These are phyloP conservation scores for Meripilus lineatus DNA, from an alignment of 1,284 basidiomycete genomes.

Conservation along the genomic window DNA sequence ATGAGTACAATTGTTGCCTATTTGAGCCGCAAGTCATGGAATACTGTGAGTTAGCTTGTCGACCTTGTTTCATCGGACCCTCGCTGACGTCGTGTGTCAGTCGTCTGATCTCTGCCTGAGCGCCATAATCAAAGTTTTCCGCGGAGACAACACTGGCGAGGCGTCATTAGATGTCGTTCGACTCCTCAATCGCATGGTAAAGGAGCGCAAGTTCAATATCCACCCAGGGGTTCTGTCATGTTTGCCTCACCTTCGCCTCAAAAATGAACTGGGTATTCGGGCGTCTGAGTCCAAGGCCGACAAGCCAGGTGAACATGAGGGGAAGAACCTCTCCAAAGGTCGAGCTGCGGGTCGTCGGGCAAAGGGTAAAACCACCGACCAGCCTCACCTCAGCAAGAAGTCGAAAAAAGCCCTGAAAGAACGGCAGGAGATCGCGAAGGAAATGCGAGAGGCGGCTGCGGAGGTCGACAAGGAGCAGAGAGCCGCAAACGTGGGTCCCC, in stretches of 20 bases:
- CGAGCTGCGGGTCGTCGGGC: conserved; percentile 43
- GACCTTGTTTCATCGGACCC: conserved; percentile 1
- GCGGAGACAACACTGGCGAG: conserved; percentile 72
- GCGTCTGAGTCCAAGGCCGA: conserved; percentile 66
- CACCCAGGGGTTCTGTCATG: conserved; percentile 87
- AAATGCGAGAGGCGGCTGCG: conserved; percentile 92
- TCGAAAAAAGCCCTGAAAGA: conserved; percentile 77
- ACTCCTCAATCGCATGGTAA: conserved; percentile 93
- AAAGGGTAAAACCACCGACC: conserved; percentile 58
- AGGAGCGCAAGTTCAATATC: conserved; percentile 87
- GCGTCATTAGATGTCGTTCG: conserved; percentile 89
- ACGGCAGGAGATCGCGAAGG: conserved; percentile 80
- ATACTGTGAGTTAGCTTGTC: conserved; percentile 51
- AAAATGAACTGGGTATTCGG: conserved; percentile 81
- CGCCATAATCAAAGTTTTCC: conserved; percentile 79
- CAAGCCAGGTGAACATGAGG: conserved; percentile 39
- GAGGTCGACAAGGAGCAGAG: conserved; percentile 93
- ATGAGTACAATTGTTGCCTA: conserved; percentile 84
- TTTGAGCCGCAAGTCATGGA: conserved; percentile 85
- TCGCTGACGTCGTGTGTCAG: conserved; percentile 29
- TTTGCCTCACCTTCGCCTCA: conserved; percentile 83
- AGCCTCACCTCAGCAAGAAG: conserved; percentile 86
- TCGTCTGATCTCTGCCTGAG: conserved; percentile 79
- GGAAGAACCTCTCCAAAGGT: conserved; percentile 39
- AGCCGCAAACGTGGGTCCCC: conserved; percentile 63